Percentiles rank a stretch among this genome's conserved stretches.
phyloP scores from a whole-genome alignment of 257 asterid genomes.

The Ligustrum vulgare region DNA sequence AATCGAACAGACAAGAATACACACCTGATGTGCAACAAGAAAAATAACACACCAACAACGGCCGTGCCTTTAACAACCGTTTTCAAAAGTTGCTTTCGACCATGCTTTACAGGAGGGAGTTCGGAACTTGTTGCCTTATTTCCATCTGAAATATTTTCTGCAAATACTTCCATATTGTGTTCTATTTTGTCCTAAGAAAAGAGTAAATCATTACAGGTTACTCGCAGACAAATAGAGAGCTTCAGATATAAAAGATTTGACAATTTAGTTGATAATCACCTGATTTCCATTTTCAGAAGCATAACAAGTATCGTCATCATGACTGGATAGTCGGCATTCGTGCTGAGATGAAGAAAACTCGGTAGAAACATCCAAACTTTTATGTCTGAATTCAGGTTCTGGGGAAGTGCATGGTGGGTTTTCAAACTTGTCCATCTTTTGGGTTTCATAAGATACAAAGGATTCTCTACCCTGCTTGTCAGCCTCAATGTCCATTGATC shows the following conservation, averaged over 20 bases:
- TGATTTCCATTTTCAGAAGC: constrained; percentile 29
- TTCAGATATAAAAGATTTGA: background rate
- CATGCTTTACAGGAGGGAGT: constrained; percentile 30
- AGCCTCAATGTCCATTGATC: constrained; percentile 35
- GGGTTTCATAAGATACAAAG: constrained; percentile 17
- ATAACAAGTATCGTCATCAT: constrained; percentile 15
- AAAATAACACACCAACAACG: constrained; percentile 56
- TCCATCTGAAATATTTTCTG: constrained; percentile 20
- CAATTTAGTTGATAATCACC: constrained; percentile 32
- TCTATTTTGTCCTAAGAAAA: constrained; percentile 37
- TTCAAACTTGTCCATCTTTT: constrained; percentile 22
- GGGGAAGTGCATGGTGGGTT: constrained; percentile 14
- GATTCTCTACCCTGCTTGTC: constrained; percentile 26
- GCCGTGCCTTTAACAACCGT: constrained; percentile 77
- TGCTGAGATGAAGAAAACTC: constrained; percentile 10
- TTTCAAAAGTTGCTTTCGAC: constrained; percentile 45
- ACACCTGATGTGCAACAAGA: constrained; percentile 70
- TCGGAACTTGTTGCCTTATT: constrained; percentile 22
- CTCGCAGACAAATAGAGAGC: background rate
- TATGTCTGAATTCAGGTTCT: constrained; percentile 30
- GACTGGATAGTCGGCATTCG: constrained; percentile 1
- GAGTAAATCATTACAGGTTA: background rate
- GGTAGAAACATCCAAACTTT: constrained; percentile 14
- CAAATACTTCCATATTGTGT: background rate
- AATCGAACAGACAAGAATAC: constrained; percentile 9